Evolutionary conservation across 2,329 filamentous ascomycete genomes (phyloP).

Genomic region (Sporothrix dimorphospora): DNA sequence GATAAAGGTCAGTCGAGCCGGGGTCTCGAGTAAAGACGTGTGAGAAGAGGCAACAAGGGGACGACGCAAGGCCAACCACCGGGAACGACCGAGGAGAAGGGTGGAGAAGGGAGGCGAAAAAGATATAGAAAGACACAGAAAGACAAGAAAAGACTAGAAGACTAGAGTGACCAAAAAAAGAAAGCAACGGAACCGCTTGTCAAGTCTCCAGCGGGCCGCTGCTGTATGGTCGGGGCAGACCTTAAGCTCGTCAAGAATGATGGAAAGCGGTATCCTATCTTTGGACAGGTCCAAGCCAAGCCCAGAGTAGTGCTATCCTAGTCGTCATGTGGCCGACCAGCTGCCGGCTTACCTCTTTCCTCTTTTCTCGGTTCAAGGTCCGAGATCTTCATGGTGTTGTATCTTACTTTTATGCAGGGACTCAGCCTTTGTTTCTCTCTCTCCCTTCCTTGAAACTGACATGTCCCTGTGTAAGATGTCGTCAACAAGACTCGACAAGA

Average conservation of each 20-base stretch:
- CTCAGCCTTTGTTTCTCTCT: not conserved
- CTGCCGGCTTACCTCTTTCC: not conserved
- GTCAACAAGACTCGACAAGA: not conserved
- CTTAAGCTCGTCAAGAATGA: too few relatives aligned
- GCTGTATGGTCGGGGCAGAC: not conserved
- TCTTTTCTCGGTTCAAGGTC: not conserved
- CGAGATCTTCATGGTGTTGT: not conserved
- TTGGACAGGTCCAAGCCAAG: not conserved
- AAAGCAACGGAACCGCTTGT: not conserved
- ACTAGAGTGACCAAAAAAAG: not conserved
- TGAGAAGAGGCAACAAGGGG: not conserved
- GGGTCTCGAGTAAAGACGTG: not conserved
- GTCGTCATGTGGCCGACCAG: not conserved
- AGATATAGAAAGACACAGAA: not conserved
- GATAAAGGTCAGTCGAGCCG: not conserved
- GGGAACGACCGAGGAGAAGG: conserved; percentile 13
- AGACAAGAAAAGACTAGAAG: not conserved
- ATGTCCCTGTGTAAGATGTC: not conserved
- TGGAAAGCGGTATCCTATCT: not conserved
- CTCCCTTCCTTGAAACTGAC: not conserved
- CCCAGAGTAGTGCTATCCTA: not conserved
- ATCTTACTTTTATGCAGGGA: not conserved
- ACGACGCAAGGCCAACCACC: conserved; percentile 1
- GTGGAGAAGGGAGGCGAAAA: conserved; percentile 8
- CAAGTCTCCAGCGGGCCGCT: not conserved